Evolutionary conservation across 2,329 filamentous ascomycete species (phyloP), one percentile per base, ranked within the genome.

Genomic region (Chaetothyriales sp.): DNA sequence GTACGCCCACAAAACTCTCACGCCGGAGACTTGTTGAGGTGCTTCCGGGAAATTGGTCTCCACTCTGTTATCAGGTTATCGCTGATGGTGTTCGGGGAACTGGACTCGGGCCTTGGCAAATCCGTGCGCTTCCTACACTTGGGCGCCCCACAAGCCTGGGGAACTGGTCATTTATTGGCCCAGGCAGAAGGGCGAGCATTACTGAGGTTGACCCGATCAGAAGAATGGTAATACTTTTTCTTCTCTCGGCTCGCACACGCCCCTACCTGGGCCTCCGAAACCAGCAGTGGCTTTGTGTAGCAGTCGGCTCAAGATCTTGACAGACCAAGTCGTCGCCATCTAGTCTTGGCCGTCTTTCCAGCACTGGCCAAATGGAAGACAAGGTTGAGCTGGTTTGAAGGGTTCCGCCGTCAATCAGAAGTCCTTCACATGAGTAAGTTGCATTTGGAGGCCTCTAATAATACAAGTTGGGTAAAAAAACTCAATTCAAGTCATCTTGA

Each of bases 1-100:
- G n/a, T 40, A 15, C 33, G 3, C 33, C 13, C 33, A 40, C 10
- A 40, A 40, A 40, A 22, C 10, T 20, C 19, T 28, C 10, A 5
- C 44, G 10, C n/a, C 44, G 44, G 44, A 46, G 44, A 22, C 19
- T 46, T 28, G n/a, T 46, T 20, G 44, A n/a, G 10, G 10, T 46
- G 44, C 44, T 46, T 46, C 44, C 44, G 44, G 44, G 44, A 46
- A 28, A 46, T 46, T 46, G 44, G 44, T 2, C 19, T 46, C 44
- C 44, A 46, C 44, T 22, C 10, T 28, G 44, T 28, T 46, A 46
- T 46, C 44, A 46, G 19, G 19, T 46, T 46, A 46, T 46, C 44
- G 18, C 13, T 46, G 19, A 22, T 20, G 44, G 44, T n/a, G 44
- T 46, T 46, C 44, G 44, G 44, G 44, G 44, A 46, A 46, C 44